Percentiles rank a stretch among this genome's conserved stretches.
Conservation (phyloP, 2,329 filamentous ascomycete species). For the Furcasterigmium sp. region DNA sequence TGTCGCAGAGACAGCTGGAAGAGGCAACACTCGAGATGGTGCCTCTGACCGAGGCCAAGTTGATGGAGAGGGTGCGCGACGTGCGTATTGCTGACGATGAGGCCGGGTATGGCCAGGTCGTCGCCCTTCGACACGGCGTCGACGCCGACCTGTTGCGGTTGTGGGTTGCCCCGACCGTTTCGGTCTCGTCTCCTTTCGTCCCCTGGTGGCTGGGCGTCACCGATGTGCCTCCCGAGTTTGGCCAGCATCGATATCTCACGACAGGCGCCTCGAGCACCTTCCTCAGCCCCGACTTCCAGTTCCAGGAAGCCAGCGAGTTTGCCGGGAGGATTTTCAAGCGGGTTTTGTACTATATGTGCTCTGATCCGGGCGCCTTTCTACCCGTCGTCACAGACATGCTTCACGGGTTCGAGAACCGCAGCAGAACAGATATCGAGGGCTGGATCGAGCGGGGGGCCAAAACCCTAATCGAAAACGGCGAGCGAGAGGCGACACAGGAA, state of each 20-base stretch:
- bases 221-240: constrained; percentile 17
- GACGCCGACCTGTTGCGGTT: constrained; percentile 16
- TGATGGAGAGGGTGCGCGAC: constrained; percentile 30
- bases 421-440: constrained; percentile 9
- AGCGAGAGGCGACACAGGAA: constrained; percentile 12
- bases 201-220: constrained; percentile 21
- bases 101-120: constrained; percentile 21
- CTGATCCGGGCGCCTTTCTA: constrained; percentile 14
- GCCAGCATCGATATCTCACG: constrained; percentile 20
- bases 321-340: constrained; percentile 21
- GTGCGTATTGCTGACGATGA: constrained; percentile 19
- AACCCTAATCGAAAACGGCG: constrained; percentile 11
- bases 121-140: constrained; percentile 13
- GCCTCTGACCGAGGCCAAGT: constrained; percentile 42
- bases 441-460: constrained; percentile 17
- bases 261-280: constrained; percentile 18
- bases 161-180: constrained; percentile 19
- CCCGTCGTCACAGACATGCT: constrained; percentile 18
- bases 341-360: constrained; percentile 22
- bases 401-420: constrained; percentile 16
- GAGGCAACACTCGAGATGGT: constrained; percentile 29
- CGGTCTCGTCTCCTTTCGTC: constrained; percentile 19
- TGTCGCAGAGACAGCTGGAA: constrained; percentile 19
- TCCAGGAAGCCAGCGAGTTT: constrained; percentile 19
- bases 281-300: constrained; percentile 17